A percentile compares a stretch with the other conserved stretches of the same genome.
phyloP scores from a whole-genome alignment of 108 stramenopile species.

The Discostella pseudostelligera region DNA sequence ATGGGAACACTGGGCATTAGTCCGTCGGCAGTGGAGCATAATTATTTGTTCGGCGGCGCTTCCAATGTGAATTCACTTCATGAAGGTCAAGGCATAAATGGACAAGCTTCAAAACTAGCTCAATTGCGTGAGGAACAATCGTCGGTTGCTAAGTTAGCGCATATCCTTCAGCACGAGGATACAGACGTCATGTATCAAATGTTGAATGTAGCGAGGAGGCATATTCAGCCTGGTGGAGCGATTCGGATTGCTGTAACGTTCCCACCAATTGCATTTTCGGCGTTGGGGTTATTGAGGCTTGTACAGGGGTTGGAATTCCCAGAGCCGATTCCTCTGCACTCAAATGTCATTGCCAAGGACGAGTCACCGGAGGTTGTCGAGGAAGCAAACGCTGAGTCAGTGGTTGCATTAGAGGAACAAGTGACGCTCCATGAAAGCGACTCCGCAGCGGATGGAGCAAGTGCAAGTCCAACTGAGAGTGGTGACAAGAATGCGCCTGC shows the following conservation, averaged over 20 bases:
- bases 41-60: constrained; percentile 18
- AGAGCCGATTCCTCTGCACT: background rate
- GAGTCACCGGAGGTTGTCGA: constrained; percentile 3
- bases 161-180: constrained; percentile 79
- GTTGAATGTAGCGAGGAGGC: constrained; percentile 67
- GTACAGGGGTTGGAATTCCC: constrained; percentile 58
- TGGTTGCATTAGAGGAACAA: background rate
- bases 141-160: constrained; percentile 89
- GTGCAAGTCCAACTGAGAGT: background rate
- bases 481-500: constrained; percentile 10
- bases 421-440: background rate
- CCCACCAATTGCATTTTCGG: constrained; percentile 82
- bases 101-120: constrained; percentile 34
- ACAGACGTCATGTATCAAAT: constrained; percentile 88
- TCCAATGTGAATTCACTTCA: background rate
- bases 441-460: background rate
- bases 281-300: constrained; percentile 68
- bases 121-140: constrained; percentile 70
- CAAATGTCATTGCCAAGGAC: background rate
- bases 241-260: constrained; percentile 71
- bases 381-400: constrained; percentile 2
- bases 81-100: constrained; percentile 11
- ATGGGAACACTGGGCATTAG: constrained; percentile 72
- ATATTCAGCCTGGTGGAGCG: constrained; percentile 66
- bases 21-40: constrained; percentile 11